Evolutionary conservation across 2,329 filamentous ascomycete genomes (phyloP).

Genomic region (Xylariaceae sp.): DNA sequence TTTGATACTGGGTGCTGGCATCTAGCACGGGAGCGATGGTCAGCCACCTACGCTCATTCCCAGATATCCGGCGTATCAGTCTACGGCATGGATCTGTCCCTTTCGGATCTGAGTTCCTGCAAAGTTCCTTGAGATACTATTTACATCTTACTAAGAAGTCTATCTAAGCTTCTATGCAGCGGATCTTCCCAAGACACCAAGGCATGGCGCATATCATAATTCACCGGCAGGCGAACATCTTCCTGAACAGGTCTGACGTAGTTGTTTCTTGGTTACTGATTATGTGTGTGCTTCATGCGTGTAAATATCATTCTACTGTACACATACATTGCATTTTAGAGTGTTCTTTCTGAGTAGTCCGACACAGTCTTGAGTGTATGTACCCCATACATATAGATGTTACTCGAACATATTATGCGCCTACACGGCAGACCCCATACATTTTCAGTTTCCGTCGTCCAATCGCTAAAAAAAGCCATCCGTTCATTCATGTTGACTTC

Average conservation of each 20-base stretch:
- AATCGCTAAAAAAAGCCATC: neutral
- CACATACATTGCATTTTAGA: too few relatives aligned
- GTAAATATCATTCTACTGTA: neutral
- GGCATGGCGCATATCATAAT: constrained; percentile 3
- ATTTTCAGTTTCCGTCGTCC: neutral
- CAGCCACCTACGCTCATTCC: neutral
- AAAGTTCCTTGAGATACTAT: constrained; percentile 4
- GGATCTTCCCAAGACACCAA: neutral
- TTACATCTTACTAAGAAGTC: neutral
- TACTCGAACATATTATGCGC: neutral
- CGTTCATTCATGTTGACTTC: neutral
- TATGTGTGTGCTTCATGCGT: neutral
- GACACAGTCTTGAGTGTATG: too few relatives aligned
- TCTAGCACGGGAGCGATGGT: neutral
- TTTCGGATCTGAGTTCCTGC: constrained; percentile 32
- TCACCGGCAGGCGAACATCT: neutral
- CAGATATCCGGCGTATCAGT: neutral
- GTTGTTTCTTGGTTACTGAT: neutral
- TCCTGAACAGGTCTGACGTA: neutral
- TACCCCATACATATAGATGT: neutral
- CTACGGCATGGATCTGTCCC: neutral
- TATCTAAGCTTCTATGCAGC: neutral
- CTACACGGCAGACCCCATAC: neutral
- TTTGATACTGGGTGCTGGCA: neutral
- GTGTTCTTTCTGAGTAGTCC: too few relatives aligned